A percentile compares a stretch with the other conserved stretches of the same genome.
Conservation (phyloP, 169 alveolate genomes). For the Eimeria acervulina region DNA sequence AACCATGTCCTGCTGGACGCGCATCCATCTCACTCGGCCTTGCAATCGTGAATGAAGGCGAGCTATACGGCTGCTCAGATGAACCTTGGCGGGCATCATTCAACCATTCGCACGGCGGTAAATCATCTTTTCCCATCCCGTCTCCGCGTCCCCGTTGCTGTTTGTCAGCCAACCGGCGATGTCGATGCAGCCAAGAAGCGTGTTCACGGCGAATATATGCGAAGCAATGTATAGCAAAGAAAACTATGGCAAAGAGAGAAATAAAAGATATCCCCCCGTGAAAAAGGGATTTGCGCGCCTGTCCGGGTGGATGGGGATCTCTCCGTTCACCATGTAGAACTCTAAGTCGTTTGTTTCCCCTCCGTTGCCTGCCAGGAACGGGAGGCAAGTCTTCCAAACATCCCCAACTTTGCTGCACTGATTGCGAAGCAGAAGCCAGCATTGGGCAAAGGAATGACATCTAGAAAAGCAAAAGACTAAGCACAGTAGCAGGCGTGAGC, state of each 20-base stretch:
- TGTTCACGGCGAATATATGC: background rate
- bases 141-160: background rate
- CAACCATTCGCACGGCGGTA: background rate
- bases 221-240: background rate
- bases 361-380: background rate
- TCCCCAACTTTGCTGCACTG: background rate
- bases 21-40: background rate
- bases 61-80: background rate
- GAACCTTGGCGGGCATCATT: background rate
- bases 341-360: background rate
- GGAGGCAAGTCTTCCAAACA: background rate
- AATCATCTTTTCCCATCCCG: background rate
- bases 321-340: background rate
- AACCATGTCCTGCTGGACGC: background rate
- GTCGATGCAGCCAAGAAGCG: background rate
- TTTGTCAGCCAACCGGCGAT: background rate
- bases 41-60: background rate
- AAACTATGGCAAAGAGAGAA: background rate
- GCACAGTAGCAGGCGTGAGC: background rate
- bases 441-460: background rate
- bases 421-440: background rate
- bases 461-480: background rate
- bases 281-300: background rate
- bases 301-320: background rate
- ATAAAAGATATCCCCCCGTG: background rate